Evolutionary conservation across 805 yeast species (phyloP), one percentile per base, ranked within the genome.

Genomic region (Saccharomycopsis olivae): DNA sequence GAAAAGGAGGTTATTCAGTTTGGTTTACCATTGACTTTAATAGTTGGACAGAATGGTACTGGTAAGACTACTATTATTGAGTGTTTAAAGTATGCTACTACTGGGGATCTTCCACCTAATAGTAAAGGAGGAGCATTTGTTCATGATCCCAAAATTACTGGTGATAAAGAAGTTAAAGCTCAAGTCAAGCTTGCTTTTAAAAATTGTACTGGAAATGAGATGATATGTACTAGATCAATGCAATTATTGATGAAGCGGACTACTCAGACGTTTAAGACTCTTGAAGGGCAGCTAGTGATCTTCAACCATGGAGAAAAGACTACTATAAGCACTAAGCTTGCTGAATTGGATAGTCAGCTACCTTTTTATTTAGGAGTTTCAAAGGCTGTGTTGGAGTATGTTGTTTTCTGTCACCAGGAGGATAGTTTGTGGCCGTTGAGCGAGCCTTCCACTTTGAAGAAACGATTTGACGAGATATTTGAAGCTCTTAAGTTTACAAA

Each of bases 21-120:
- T 60, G 87, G 88, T 13, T 72, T 73, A 35, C 99, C 99, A 0
- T 62, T 92, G 54, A 92, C 98, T 0, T 66, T 92, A 35, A 89
- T 92, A 39, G 95, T 94, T 21, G 99, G 99, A 0, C 82, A 82
- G 38, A 92, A 92, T 59, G 97, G 98, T 24, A 81, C 95, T 21
- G 98, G 98, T 9, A 89, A 92, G 56, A 92, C 97, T 0, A 88
- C 97, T 1, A 78, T 92, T 42, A 94, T 92, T 47, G 99, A 92
- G 58, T 87, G 96, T 56, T 65, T 92, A 45, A 74, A 87, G 55
- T 92, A 87, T 58, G 89, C 94, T 16, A 86, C 98, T 9, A 89
- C 98, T 0, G 97, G 97, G 8, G 92, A 82, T 53, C 63, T 88
- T 43, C 99, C 99, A 1, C 98, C 98, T 0, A 88, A 89, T 53